These are phyloP conservation scores for Cyberlindnera nakhonratchasimensis DNA, from an alignment of 805 yeast genomes.

Conservation along the genomic window DNA sequence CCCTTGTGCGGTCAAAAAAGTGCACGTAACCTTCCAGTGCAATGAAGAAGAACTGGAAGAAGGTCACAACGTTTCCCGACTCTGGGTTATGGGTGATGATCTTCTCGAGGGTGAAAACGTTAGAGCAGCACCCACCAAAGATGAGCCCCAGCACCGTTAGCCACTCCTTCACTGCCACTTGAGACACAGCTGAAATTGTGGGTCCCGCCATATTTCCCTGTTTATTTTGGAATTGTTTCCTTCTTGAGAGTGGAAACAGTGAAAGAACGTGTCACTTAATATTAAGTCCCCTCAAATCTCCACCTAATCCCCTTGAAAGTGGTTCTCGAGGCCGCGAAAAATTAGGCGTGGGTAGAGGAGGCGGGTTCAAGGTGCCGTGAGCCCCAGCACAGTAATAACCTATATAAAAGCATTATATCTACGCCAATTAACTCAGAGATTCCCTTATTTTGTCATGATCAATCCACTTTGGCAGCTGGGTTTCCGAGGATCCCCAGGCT, in stretches of 20 bases:
- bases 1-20: constrained; percentile 32
- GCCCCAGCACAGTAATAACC: too few relatives aligned
- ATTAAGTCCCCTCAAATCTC: too few relatives aligned
- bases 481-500: constrained; percentile 16
- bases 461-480: constrained; percentile 14
- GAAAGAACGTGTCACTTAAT: not conserved
- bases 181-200: constrained; percentile 18
- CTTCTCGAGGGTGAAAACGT: constrained; percentile 60
- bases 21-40: constrained; percentile 40
- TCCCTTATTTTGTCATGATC: constrained; percentile 1
- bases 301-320: too few relatives aligned
- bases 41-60: constrained; percentile 53
- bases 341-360: too few relatives aligned
- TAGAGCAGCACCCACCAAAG: constrained; percentile 73
- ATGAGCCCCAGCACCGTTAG: constrained; percentile 33
- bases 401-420: too few relatives aligned
- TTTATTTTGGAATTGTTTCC: not conserved
- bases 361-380: too few relatives aligned
- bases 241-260: not conserved
- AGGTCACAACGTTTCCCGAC: constrained; percentile 53
- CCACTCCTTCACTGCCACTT: constrained; percentile 25
- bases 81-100: constrained; percentile 38
- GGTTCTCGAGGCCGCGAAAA: too few relatives aligned
- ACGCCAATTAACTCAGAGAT: too few relatives aligned
- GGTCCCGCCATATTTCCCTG: not conserved